Base-by-base conservation (phyloP, 2,329 filamentous ascomycete genomes). In the Diaporthe capsici region DNA sequence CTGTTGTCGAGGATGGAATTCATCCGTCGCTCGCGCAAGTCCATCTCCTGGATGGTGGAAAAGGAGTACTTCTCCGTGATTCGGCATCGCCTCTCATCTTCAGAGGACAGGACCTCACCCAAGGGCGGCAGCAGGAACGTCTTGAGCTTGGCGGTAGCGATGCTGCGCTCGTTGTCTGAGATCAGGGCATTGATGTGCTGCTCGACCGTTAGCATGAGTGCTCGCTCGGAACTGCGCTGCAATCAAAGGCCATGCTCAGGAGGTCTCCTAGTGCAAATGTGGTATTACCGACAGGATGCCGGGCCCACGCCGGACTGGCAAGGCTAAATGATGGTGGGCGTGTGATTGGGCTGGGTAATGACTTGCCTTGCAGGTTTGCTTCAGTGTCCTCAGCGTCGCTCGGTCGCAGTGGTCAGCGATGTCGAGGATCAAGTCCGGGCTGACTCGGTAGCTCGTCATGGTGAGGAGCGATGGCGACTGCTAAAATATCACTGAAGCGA, bases 391-490 rank as follows among this genome's bases (percentile, higher is more conserved):
- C 37, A 77, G 57, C 10, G 76, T 77, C 55, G 51, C 44, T 31
- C 60, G 60, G 28, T 77, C 76, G 55, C 76, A 77, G 20, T 61
- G 49, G 31, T 77, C 76, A 22, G 76, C 76, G 53, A 77, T 73
- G 3, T 71, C 20, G 25, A 77, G 70, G 42, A 77, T 31, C 28
- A 77, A 28, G 49, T 75, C 73, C 17, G 60, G 44, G 22, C 47
- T 65, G 61, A 75, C 63, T 60, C 51, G 70, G 42, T 51, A 53
- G 17, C 25, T 34, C 22, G 31, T 28, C 73, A 71, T 77, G 55
- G 25, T 71, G 57, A 72, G 39, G 39, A 44, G 57, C 17, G 58
- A 55, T 8, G 31, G 58, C 28, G 34, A 55, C 34, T 39, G 47
- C 28, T 63, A 39, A 72, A 17, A 63, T 42, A 63, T 31, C 57